Evolutionary conservation across 495 filamentous ascomycete genomes (phyloP).

Genomic region (Podospora sp.): DNA sequence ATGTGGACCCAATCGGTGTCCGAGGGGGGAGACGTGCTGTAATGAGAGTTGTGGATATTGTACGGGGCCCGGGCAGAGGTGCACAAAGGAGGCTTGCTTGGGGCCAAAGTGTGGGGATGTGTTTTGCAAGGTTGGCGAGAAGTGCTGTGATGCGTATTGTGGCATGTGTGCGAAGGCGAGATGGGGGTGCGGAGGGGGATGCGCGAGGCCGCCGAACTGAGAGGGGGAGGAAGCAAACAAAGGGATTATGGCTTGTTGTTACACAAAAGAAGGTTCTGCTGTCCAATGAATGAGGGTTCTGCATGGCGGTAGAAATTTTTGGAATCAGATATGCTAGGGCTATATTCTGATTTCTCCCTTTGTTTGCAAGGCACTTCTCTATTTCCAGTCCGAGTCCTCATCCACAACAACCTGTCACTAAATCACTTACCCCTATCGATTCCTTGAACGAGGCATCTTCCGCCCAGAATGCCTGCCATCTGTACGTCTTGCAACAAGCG

Average conservation of each 20-base stretch:
- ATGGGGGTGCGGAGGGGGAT: background rate
- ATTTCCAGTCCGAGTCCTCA: no score
- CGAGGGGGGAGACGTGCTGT: background rate
- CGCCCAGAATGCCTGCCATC: background rate
- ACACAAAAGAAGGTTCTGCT: background rate
- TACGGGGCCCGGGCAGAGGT: background rate
- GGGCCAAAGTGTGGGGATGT: background rate
- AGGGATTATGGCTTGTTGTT: background rate
- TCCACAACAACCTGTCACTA: no score
- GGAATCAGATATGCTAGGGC: background rate
- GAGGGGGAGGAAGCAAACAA: background rate
- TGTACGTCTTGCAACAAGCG: background rate
- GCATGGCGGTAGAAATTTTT: background rate
- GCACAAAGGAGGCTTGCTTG: background rate
- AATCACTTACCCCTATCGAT: no score
- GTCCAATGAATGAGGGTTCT: background rate
- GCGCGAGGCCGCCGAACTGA: background rate
- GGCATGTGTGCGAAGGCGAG: background rate
- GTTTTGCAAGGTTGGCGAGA: background rate
- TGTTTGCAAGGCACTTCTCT: background rate
- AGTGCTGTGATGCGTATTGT: background rate
- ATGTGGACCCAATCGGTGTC: background rate
- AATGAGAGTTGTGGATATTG: conserved; percentile 6
- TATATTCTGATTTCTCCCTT: background rate
- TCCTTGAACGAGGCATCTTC: background rate